Percentiles rank a stretch among this genome's conserved stretches.
Conservation (phyloP, 208 protist species). For the Leishmania braziliensis region DNA sequence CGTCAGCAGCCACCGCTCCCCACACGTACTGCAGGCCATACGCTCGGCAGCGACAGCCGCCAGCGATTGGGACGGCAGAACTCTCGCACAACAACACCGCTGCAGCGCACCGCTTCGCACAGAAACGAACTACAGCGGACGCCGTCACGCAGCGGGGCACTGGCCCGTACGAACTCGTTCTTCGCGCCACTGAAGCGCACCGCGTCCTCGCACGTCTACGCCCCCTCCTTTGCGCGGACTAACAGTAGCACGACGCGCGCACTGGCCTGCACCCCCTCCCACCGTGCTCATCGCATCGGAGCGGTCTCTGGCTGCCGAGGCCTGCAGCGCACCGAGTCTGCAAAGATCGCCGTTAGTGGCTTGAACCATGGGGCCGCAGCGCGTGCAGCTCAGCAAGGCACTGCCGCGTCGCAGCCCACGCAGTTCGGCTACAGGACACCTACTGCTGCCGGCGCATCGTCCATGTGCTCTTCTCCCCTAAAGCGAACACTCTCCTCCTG, state of each 20-base stretch:
- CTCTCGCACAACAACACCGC: constrained; percentile 20
- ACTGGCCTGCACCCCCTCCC: constrained; percentile 12
- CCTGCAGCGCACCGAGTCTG: constrained; percentile 27
- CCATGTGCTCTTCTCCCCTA: background rate
- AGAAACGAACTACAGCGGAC: constrained; percentile 11
- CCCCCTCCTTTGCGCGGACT: constrained; percentile 11
- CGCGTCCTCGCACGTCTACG: constrained; percentile 1
- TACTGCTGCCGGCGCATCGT: background rate
- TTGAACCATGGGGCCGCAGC: background rate
- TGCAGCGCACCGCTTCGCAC: constrained; percentile 22
- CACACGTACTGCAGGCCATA: constrained; percentile 46
- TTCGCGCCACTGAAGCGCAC: constrained; percentile 18
- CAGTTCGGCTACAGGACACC: constrained; percentile 5
- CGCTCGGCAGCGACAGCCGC: constrained; percentile 21
- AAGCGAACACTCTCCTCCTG: background rate
- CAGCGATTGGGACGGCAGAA: constrained; percentile 13
- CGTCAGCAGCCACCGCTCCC: constrained; percentile 22
- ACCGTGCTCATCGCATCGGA: constrained; percentile 1
- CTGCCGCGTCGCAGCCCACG: constrained; percentile 19
- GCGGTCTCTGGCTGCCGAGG: background rate
- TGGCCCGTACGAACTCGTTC: constrained; percentile 22
- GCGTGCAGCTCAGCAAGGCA: background rate
- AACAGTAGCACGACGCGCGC: constrained; percentile 19
- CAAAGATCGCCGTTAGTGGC: background rate
- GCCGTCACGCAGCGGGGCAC: constrained; percentile 10